Evolutionary conservation across 164 flowering plant species (phyloP).

Genomic region (Liriodendron chinense): DNA sequence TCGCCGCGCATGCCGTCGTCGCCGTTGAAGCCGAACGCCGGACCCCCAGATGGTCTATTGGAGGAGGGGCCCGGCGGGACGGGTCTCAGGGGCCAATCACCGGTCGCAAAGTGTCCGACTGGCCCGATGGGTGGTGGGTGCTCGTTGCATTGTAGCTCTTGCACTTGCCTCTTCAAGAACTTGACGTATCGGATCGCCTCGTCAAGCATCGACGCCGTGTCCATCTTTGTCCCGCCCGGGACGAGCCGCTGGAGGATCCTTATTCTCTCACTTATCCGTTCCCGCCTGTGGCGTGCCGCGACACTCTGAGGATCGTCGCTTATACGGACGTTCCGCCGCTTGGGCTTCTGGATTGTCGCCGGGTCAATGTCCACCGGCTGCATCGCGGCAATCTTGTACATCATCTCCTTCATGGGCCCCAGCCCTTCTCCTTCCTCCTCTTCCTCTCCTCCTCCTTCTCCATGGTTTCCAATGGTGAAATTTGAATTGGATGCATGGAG

Average conservation of each 20-base stretch:
- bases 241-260: constrained; percentile 46
- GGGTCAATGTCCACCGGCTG: constrained; percentile 93
- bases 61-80: constrained; percentile 6
- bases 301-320: constrained; percentile 85
- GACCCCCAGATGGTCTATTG: constrained; percentile 3
- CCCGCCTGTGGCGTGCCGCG: constrained; percentile 80
- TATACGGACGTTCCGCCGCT: constrained; percentile 71
- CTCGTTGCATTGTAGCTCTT: constrained; percentile 40
- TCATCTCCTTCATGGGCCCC: constrained; percentile 87
- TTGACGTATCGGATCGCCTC: constrained; percentile 85
- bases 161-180: constrained; percentile 72
- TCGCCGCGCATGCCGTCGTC: not conserved
- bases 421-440: constrained; percentile 43
- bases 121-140: not conserved
- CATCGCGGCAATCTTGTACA: constrained; percentile 90
- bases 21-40: constrained; percentile 2
- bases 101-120: not conserved
- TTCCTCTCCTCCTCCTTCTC: not conserved
- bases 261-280: constrained; percentile 75
- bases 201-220: constrained; percentile 84
- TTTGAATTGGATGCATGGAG: not conserved
- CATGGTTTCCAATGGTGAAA: not conserved
- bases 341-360: constrained; percentile 62
- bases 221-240: constrained; percentile 87
- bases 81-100: not conserved